Evolutionary conservation across 495 filamentous ascomycete genomes (phyloP).

Genomic region (Penicillium taxi): DNA sequence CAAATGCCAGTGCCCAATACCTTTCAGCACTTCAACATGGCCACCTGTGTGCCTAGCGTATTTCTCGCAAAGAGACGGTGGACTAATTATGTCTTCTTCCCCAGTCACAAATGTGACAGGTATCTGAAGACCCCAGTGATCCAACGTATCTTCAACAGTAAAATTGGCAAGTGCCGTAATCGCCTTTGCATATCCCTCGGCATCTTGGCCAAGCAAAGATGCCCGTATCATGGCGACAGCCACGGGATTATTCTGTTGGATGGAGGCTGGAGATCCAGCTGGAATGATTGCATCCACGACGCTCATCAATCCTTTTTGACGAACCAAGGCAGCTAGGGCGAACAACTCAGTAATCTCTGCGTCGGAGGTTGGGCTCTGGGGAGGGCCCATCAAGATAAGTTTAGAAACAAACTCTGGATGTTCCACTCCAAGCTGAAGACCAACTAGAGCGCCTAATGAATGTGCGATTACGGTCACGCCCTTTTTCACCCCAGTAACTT

Average conservation of each 20-base stretch:
- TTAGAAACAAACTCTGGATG: constrained; percentile 30
- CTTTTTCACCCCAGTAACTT: constrained; percentile 10
- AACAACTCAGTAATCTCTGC: constrained; percentile 16
- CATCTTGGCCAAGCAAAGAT: constrained; percentile 37
- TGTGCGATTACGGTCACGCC: constrained; percentile 33
- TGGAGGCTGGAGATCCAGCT: constrained; percentile 26
- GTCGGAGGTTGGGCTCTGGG: constrained; percentile 30
- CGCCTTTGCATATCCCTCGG: constrained; percentile 49
- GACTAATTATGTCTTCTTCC: constrained; percentile 32
- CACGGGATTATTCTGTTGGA: constrained; percentile 29
- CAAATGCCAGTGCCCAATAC: constrained; percentile 16
- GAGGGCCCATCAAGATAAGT: constrained; percentile 38
- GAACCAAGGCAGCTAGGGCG: constrained; percentile 31
- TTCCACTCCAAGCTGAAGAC: constrained; percentile 30
- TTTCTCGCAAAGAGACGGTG: constrained; percentile 7
- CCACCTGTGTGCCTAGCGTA: constrained; percentile 8
- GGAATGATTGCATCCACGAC: constrained; percentile 29
- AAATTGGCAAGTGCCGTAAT: constrained; percentile 42
- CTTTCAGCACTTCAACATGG: constrained; percentile 4
- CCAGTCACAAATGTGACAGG: constrained; percentile 33
- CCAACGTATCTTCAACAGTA: constrained; percentile 20
- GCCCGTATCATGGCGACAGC: constrained; percentile 30
- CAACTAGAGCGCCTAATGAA: constrained; percentile 40
- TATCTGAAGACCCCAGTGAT: constrained; percentile 16
- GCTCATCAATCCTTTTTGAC: constrained; percentile 34